Evolutionary conservation across 257 asterid species (phyloP).

Genomic region (Solanum paucissectum): DNA sequence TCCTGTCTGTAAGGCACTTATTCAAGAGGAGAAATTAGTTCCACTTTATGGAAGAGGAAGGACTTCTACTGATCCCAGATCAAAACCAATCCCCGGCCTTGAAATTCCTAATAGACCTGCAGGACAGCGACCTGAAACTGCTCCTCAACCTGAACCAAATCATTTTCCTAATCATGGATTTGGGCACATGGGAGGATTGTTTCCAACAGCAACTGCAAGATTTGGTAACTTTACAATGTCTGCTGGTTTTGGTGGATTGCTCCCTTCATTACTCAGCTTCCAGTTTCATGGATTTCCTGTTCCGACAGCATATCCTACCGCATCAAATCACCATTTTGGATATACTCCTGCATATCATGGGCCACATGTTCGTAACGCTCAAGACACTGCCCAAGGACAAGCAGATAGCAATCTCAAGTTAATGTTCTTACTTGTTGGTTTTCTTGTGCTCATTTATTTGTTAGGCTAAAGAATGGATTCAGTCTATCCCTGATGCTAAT

Average conservation of each 20-base stretch:
- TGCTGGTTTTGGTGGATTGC: constrained; percentile 41
- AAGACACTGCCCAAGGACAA: constrained; percentile 9
- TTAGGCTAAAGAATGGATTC: not conserved
- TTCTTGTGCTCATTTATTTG: constrained; percentile 3
- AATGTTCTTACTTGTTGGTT: constrained; percentile 2
- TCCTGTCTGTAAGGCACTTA: constrained; percentile 81
- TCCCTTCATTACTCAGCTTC: constrained; percentile 57
- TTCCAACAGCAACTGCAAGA: constrained; percentile 58
- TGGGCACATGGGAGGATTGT: constrained; percentile 32
- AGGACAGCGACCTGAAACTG: constrained; percentile 67
- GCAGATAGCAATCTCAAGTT: not conserved
- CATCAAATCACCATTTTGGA: not conserved
- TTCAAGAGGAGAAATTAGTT: constrained; percentile 62
- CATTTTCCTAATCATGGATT: constrained; percentile 35
- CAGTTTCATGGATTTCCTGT: constrained; percentile 59
- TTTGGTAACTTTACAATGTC: constrained; percentile 54
- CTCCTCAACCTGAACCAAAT: constrained; percentile 42
- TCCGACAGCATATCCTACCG: constrained; percentile 40
- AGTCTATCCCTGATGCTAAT: not conserved
- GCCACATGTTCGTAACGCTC: constrained; percentile 12
- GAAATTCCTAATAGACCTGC: constrained; percentile 57
- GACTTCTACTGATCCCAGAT: constrained; percentile 38
- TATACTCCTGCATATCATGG: not conserved
- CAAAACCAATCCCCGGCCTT: constrained; percentile 26
- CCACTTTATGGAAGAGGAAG: constrained; percentile 91